Base-by-base conservation (phyloP, 2,329 filamentous ascomycete genomes). In the Neurospora sp. region DNA sequence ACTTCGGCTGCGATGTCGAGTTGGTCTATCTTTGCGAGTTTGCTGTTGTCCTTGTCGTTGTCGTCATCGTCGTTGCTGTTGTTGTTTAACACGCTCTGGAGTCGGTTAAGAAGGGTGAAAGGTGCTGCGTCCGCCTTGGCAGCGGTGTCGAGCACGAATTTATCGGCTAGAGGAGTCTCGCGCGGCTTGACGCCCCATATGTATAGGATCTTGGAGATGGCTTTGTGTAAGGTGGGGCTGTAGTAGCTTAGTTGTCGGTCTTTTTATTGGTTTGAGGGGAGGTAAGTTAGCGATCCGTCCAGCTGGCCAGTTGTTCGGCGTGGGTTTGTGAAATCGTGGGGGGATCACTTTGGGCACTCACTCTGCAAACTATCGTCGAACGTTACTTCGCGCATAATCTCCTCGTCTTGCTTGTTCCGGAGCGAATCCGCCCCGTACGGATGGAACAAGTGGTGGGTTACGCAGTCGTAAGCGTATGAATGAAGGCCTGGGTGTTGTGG, bases 371-470 rank as follows among this genome's bases (percentile, higher is more conserved):
- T 91, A 73, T 90, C 84, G 71, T 91, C 89, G 71, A 89, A 88
- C 0, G 89, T 87, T 2, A 91, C 83, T 75, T 92, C 87, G 70
- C 87, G 84, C 89, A 92, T 91, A 78, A 92, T 85, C 15, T 85
- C 82, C 72, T 88, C 85, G 69, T 91, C 88, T n/a, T 83, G 76
- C 39, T 80, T 74, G 19, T 83, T 79, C 38, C 84, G 81, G 1
- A 91, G 81, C 9, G 89, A 90, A 71, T 89, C 82, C 1, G 87
- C 86, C 1, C 89, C 89, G 70, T 87, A 83, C 0, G 89, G 89
- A 69, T 90, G 87, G 75, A 92, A 90, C n/a, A 92, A 82, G 73
- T 91, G 89, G 74, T 90, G 87, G 0, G 89, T 90, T 38, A 88
- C 85, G 74, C 89, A 90, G 75, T 92, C 90, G 68, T 91, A 87